Percentiles rank a stretch among this genome's conserved stretches.
phyloP scores from a whole-genome alignment of 1,139 yeast species.

The Diutina pseudorugosa region DNA sequence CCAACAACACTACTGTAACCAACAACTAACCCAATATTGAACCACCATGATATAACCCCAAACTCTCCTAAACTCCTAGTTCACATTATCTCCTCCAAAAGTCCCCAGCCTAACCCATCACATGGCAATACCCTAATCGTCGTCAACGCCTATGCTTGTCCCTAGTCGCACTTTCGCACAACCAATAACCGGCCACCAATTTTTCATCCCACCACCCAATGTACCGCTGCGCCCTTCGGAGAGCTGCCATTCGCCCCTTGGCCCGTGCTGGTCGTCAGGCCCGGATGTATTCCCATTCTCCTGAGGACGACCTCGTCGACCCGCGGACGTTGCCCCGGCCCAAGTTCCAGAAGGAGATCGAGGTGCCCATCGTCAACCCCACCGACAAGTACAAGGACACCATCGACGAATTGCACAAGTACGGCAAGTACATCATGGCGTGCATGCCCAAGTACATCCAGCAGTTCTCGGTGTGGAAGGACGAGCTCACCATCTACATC shows the following conservation, averaged over 20 bases:
- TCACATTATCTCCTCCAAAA: too few relatives aligned
- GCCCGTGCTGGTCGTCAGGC: conserved; percentile 1
- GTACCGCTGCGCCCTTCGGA: conserved; percentile 4
- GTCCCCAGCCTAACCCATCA: too few relatives aligned
- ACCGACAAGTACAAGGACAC: conserved; percentile 64
- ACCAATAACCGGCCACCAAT: conserved; percentile 2
- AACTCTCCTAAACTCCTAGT: too few relatives aligned
- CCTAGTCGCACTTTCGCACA: background rate
- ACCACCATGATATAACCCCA: too few relatives aligned
- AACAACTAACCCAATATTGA: too few relatives aligned
- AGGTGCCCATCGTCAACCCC: conserved; percentile 62
- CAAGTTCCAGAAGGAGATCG: conserved; percentile 19
- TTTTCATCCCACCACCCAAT: conserved; percentile 2
- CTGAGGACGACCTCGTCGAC: conserved; percentile 10
- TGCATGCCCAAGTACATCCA: conserved; percentile 76
- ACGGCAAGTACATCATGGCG: conserved; percentile 69
- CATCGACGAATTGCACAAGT: conserved; percentile 66
- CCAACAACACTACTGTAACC: too few relatives aligned
- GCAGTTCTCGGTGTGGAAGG: conserved; percentile 84
- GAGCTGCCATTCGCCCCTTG: conserved; percentile 1
- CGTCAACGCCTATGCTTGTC: background rate
- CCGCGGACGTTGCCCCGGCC: conserved; percentile 27
- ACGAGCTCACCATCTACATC: conserved; percentile 65
- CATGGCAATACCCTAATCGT: background rate
- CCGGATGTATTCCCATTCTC: background rate